These are phyloP conservation scores for Dipodascus albidus DNA, from an alignment of 805 yeast genomes.

Conservation along the genomic window DNA sequence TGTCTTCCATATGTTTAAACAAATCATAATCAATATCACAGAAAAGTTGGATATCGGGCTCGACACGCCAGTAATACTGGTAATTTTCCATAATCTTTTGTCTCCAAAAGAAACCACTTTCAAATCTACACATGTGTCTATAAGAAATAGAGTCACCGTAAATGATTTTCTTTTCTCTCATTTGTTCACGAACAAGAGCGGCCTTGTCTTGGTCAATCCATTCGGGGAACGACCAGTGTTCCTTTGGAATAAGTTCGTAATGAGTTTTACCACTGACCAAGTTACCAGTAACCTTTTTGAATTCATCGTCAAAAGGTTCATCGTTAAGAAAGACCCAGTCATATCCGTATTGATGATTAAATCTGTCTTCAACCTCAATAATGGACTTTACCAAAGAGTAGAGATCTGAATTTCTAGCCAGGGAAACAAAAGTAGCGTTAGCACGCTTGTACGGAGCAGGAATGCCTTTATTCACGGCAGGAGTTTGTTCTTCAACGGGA, in stretches of 20 bases:
- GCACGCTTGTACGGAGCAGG: constrained; percentile 9
- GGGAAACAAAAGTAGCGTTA: constrained; percentile 57
- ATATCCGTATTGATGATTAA: constrained; percentile 49
- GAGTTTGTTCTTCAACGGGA: neutral
- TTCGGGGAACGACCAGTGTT: constrained; percentile 61
- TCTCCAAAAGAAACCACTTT: constrained; percentile 60
- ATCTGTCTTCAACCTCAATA: constrained; percentile 52
- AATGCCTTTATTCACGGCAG: neutral
- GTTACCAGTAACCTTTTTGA: constrained; percentile 36
- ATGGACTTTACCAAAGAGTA: constrained; percentile 46
- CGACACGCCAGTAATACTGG: constrained; percentile 68
- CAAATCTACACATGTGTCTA: constrained; percentile 74
- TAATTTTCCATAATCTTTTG: constrained; percentile 48
- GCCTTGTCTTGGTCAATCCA: constrained; percentile 49
- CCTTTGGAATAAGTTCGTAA: constrained; percentile 49
- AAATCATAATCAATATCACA: constrained; percentile 58
- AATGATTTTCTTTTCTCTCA: constrained; percentile 34
- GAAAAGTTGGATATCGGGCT: constrained; percentile 49
- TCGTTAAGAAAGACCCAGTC: constrained; percentile 79
- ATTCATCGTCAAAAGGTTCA: constrained; percentile 46
- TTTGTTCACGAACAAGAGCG: constrained; percentile 31
- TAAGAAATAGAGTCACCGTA: constrained; percentile 54
- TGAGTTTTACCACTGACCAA: constrained; percentile 48
- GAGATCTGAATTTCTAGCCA: constrained; percentile 60
- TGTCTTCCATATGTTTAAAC: constrained; percentile 44